phyloP scores from a whole-genome alignment of 2,329 filamentous ascomycete species.

The Teratosphaeria gauchensis region DNA sequence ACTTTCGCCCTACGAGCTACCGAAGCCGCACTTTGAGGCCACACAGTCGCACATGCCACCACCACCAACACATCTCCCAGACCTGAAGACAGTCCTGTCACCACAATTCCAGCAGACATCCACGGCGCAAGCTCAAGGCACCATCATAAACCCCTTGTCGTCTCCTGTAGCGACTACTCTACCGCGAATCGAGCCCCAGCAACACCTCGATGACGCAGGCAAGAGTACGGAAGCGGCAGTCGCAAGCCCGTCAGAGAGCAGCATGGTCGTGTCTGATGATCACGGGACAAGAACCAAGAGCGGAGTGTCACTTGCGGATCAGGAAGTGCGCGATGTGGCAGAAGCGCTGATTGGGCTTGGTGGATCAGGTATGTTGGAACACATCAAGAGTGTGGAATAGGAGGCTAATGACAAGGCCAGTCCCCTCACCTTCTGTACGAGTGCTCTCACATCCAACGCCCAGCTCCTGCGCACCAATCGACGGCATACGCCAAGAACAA shows the following conservation, averaged over 20 bases:
- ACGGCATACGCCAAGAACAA: conserved; percentile 38
- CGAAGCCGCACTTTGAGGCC: conserved; percentile 3
- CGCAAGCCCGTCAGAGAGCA: conserved; percentile 37
- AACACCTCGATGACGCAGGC: conserved; percentile 21
- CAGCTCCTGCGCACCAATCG: conserved; percentile 17
- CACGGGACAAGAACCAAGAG: conserved; percentile 29
- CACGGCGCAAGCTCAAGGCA: conserved; percentile 16
- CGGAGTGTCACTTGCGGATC: conserved; percentile 38
- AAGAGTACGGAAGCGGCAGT: conserved; percentile 26
- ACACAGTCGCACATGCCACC: conserved; percentile 23
- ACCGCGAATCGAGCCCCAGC: conserved; percentile 28
- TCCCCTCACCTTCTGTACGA: background rate
- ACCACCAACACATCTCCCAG: conserved; percentile 25
- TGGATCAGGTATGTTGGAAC: conserved; percentile 33
- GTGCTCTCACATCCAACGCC: background rate
- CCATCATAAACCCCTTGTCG: conserved; percentile 11
- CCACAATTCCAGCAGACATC: conserved; percentile 27
- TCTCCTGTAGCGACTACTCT: conserved; percentile 16
- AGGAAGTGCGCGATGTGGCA: conserved; percentile 39
- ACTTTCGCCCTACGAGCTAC: conserved; percentile 3
- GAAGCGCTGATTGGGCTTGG: conserved; percentile 42
- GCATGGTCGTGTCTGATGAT: conserved; percentile 34
- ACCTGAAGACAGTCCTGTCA: conserved; percentile 33
- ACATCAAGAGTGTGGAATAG: background rate
- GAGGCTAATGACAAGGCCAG: conserved; percentile 10